phyloP scores from a whole-genome alignment of 2,329 filamentous ascomycete species.

The Sarocladiaceae sp. region DNA sequence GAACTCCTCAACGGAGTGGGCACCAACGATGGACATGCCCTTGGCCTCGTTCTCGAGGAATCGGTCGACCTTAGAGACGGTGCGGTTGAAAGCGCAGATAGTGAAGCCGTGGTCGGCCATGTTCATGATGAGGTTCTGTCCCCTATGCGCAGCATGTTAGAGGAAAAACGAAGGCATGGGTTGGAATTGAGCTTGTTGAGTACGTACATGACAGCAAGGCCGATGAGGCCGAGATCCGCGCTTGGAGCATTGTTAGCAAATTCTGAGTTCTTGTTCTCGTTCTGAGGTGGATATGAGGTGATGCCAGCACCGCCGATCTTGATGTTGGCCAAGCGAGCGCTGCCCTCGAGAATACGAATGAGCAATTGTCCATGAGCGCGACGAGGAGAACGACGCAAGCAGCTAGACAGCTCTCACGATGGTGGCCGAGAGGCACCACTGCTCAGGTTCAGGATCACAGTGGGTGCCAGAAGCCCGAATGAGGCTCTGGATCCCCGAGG shows the following conservation, averaged over 20 bases:
- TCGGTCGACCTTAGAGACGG: constrained; percentile 93
- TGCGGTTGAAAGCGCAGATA: constrained; percentile 97
- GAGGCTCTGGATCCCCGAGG: too few relatives aligned
- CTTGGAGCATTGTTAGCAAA: constrained; percentile 55
- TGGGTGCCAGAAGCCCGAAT: too few relatives aligned
- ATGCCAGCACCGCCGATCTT: constrained; percentile 54
- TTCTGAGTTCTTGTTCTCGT: constrained; percentile 1
- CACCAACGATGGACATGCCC: constrained; percentile 92
- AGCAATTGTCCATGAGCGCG: constrained; percentile 25
- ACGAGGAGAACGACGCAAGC: constrained; percentile 7
- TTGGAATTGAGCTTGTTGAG: constrained; percentile 12
- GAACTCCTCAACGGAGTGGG: constrained; percentile 91
- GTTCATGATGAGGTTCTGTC: constrained; percentile 84
- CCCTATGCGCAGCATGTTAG: constrained; percentile 35
- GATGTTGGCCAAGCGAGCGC: constrained; percentile 69
- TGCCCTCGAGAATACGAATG: constrained; percentile 33
- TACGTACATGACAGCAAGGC: constrained; percentile 80
- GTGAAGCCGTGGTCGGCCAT: constrained; percentile 91
- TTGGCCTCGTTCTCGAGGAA: constrained; percentile 90
- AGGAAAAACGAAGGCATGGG: constrained; percentile 7
- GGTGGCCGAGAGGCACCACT: too few relatives aligned
- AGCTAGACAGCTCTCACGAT: not conserved
- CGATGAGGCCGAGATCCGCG: constrained; percentile 87
- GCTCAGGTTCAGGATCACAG: too few relatives aligned
- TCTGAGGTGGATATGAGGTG: constrained; percentile 23